Percentiles rank a stretch among this genome's conserved stretches.
These are phyloP conservation scores for Acer campestre DNA, from an alignment of 345 rosid species.

Conservation along the genomic window DNA sequence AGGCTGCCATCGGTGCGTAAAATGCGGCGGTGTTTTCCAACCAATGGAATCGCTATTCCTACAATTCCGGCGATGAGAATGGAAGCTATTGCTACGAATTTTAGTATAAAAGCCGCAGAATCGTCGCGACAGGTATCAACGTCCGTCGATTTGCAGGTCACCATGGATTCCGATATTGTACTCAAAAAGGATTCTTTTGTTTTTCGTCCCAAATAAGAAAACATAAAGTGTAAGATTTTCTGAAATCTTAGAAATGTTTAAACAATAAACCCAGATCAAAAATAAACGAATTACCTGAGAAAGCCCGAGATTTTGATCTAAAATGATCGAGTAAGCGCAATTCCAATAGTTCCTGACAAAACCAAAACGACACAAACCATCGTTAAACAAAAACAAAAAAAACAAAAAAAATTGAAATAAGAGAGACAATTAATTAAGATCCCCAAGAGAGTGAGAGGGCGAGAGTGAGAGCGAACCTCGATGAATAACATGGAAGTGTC, in stretches of 20 bases:
- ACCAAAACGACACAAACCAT: background rate
- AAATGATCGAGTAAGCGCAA: conserved; percentile 33
- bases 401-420: background rate
- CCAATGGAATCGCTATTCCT: conserved; percentile 70
- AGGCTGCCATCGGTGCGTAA: conserved; percentile 64
- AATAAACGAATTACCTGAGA: conserved; percentile 44
- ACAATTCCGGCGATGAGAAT: conserved; percentile 67
- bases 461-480: conserved; percentile 23
- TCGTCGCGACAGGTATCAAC: conserved; percentile 66
- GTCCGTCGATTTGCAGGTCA: conserved; percentile 44
- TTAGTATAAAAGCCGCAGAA: conserved; percentile 56
- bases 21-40: conserved; percentile 66
- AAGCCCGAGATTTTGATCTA: conserved; percentile 34
- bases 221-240: background rate
- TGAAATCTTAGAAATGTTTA: background rate
- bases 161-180: conserved; percentile 38
- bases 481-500: conserved; percentile 30
- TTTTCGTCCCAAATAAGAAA: background rate
- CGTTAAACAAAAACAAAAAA: background rate
- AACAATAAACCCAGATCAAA: background rate
- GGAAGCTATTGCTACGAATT: conserved; percentile 68
- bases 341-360: conserved; percentile 43
- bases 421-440: background rate
- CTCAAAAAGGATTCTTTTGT: conserved; percentile 40
- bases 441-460: background rate